Base-by-base conservation (phyloP, 2,329 filamentous ascomycete genomes). In the Salinomyces thailandicus region DNA sequence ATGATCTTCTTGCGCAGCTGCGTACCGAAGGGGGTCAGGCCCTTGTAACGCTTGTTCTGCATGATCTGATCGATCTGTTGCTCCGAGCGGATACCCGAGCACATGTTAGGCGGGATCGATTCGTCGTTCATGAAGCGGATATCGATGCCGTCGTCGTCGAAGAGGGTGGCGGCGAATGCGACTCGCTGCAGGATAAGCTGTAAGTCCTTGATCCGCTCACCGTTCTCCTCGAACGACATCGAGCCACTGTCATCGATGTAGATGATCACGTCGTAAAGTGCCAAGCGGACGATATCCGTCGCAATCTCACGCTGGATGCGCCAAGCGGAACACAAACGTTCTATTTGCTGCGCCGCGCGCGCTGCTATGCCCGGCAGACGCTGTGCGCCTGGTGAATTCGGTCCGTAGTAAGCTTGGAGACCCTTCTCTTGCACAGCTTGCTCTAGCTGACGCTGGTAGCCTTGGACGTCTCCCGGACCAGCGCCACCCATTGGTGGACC, bases 181-280 rank as follows among this genome's bases (percentile, higher is more conserved):
- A 79, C 75, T 34, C 74, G 71, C 33, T 71, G 66, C 44, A 82
- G 58, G 48, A 81, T 79, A 47, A 79, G 64, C 52, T 71, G 71
- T 46, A 82, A 61, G 47, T 81, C 77, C 44, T 77, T 71, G 60
- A 81, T 79, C 42, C 78, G 73, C 49, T 75, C 69, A 29, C 77
- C 77, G 39, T 72, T 69, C 53, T 81, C 76, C 50, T 80, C 76
- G 45, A 81, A 80, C 38, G 72, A 67, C 68, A 82, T 81, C 14
- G 77, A 81, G 29, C 78, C 77, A 52, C 73, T 78, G 62, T 82
- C 77, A 47, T 81, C 77, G 37, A 79, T 73, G 53, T 76, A 79
- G 33, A 79, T 60, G 30, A 77, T 62, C 24, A 78, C 67, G 48
- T 79, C 75, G 54, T 74, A 79, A 17, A 79, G 59, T 3, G 71